Percentiles rank a stretch among this genome's conserved stretches.
phyloP scores from a whole-genome alignment of 2,329 filamentous ascomycete species.

The Westerdykella ornata region DNA sequence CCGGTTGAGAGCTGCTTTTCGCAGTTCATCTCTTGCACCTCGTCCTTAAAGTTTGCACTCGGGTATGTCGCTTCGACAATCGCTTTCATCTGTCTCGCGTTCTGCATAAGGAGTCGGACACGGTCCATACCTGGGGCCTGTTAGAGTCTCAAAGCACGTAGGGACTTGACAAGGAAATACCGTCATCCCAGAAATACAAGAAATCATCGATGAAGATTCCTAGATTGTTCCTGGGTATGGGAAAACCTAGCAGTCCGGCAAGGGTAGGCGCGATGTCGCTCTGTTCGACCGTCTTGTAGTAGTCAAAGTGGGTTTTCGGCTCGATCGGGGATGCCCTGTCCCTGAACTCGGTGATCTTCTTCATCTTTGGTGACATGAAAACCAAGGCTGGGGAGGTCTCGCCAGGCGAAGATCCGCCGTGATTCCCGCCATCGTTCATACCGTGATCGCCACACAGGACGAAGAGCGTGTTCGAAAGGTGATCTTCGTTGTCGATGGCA shows the following conservation, averaged over 20 bases:
- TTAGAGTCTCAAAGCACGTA: constrained; percentile 17
- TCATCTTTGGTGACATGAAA: constrained; percentile 81
- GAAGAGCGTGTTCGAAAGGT: constrained; percentile 72
- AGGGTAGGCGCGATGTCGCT: constrained; percentile 89
- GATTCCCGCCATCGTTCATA: constrained; percentile 99
- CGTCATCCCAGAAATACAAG: constrained; percentile 64
- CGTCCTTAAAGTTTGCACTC: constrained; percentile 44
- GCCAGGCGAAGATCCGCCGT: constrained; percentile 86
- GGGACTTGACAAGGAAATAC: constrained; percentile 37
- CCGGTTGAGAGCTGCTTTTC: constrained; percentile 15
- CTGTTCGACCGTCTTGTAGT: constrained; percentile 81
- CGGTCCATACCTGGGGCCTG: constrained; percentile 43
- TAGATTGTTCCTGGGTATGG: constrained; percentile 81
- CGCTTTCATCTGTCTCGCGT: constrained; percentile 71
- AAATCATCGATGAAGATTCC: constrained; percentile 79
- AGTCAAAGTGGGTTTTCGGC: constrained; percentile 66
- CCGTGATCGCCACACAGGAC: constrained; percentile 91
- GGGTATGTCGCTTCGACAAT: constrained; percentile 70
- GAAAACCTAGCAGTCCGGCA: constrained; percentile 78
- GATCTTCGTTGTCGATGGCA: constrained; percentile 62
- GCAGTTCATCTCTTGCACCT: constrained; percentile 11
- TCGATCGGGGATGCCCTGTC: constrained; percentile 48
- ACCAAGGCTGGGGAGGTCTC: constrained; percentile 91
- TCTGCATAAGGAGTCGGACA: constrained; percentile 64
- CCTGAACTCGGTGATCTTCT: constrained; percentile 43